These are phyloP conservation scores for Tilletia indica DNA, from an alignment of 1,284 basidiomycete species.

Conservation along the genomic window DNA sequence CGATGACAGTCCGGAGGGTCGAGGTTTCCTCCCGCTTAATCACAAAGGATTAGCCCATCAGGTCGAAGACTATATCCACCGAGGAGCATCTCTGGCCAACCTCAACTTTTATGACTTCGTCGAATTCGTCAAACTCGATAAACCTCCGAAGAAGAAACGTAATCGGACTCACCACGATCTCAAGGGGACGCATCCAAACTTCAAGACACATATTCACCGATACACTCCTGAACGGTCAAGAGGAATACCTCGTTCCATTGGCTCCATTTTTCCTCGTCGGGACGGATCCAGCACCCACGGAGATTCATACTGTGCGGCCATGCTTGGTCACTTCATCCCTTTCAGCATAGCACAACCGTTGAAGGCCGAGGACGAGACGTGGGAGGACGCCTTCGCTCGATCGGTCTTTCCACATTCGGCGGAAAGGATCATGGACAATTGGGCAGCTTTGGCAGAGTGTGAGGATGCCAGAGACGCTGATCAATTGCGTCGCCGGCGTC, in stretches of 20 bases:
- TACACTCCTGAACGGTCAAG: not conserved
- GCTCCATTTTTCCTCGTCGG: not conserved
- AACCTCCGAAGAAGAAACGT: not conserved
- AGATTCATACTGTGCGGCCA: not conserved
- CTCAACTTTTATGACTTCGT: not conserved
- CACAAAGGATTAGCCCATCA: not conserved
- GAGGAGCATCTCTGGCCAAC: not conserved
- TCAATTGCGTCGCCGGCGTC: not conserved
- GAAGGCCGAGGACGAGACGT: not conserved
- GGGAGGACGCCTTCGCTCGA: not conserved
- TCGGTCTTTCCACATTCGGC: not conserved
- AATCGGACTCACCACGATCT: not conserved
- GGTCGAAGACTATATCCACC: not conserved
- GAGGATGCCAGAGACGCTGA: not conserved
- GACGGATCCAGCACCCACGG: not conserved
- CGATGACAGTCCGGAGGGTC: not conserved
- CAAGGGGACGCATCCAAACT: not conserved
- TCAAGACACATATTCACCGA: not conserved
- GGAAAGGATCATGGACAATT: not conserved
- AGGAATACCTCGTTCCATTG: not conserved
- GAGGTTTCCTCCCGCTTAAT: not conserved
- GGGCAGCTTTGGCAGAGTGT: not conserved
- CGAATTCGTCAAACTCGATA: not conserved
- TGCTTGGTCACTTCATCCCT: not conserved
- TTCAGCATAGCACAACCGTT: not conserved